Percentiles rank a stretch among this genome's conserved stretches.
Conservation (phyloP, 1,284 basidiomycete species). For the Coniferiporia weirii region DNA sequence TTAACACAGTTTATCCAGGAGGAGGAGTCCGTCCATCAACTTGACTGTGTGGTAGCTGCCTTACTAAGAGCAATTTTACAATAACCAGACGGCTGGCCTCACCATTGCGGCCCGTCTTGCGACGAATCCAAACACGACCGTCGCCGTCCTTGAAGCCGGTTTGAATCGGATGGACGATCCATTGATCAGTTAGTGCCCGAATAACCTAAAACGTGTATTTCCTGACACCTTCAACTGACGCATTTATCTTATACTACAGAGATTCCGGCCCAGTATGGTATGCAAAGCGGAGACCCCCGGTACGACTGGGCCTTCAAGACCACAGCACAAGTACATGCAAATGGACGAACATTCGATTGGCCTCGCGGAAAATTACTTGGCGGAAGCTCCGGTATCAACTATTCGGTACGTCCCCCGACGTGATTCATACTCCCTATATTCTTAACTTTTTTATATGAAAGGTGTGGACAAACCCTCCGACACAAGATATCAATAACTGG, state of each 20-base stretch:
- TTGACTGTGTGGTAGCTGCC: background rate
- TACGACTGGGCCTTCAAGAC: constrained; percentile 32
- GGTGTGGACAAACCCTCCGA: constrained; percentile 25
- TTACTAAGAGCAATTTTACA: no score
- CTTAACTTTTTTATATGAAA: background rate
- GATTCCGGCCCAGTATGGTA: constrained; percentile 18
- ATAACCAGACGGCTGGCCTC: constrained; percentile 31
- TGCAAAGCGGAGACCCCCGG: constrained; percentile 23
- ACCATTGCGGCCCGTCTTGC: constrained; percentile 40
- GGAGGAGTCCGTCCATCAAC: constrained; percentile 5
- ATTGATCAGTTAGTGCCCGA: constrained; percentile 24
- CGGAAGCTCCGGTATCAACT: constrained; percentile 26
- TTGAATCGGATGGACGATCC: constrained; percentile 29
- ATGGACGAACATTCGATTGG: constrained; percentile 19
- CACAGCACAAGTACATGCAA: constrained; percentile 22
- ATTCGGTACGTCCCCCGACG: background rate
- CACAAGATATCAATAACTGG: constrained; percentile 24
- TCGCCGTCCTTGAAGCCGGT: constrained; percentile 39
- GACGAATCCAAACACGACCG: constrained; percentile 34
- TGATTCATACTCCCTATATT: background rate
- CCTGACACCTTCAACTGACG: background rate
- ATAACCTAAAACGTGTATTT: no score
- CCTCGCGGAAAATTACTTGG: constrained; percentile 28
- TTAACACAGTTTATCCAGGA: background rate
- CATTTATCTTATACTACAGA: constrained; percentile 11